Evolutionary conservation across 176 grass and related monocot species (phyloP).

Genomic region (Dendrocalamus sinicus): DNA sequence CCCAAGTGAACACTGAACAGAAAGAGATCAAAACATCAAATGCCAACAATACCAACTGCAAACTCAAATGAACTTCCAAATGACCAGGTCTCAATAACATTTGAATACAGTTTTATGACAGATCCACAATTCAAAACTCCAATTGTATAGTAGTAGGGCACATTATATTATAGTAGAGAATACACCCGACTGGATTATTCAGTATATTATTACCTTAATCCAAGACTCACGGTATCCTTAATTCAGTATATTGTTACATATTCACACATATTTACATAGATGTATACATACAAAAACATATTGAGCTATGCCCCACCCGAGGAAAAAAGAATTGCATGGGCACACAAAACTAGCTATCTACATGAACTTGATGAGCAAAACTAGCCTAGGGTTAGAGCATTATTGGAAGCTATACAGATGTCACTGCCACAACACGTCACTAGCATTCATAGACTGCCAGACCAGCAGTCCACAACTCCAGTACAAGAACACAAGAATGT

Average conservation of each 20-base stretch:
- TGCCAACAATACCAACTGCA: not conserved
- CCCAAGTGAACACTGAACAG: not conserved
- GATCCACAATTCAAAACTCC: not conserved
- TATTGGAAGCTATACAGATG: constrained; percentile 51
- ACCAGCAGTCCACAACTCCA: constrained; percentile 22
- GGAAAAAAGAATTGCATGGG: constrained; percentile 48
- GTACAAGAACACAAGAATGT: constrained; percentile 37
- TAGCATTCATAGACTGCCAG: constrained; percentile 32
- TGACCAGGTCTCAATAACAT: not conserved
- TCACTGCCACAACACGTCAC: constrained; percentile 16
- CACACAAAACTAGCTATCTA: constrained; percentile 64
- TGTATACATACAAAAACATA: constrained; percentile 38
- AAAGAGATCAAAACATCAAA: not conserved
- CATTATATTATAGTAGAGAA: not conserved
- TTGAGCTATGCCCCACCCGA: constrained; percentile 37
- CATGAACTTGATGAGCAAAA: constrained; percentile 40
- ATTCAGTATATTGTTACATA: constrained; percentile 27
- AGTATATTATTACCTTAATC: constrained; percentile 7
- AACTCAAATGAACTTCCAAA: not conserved
- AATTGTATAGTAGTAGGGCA: not conserved
- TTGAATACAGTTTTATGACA: not conserved
- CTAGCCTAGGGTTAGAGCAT: constrained; percentile 64
- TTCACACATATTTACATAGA: constrained; percentile 47
- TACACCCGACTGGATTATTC: constrained; percentile 30
- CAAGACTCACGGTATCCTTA: not conserved